Base-by-base conservation (phyloP, 495 filamentous ascomycete genomes). In the Penicillium argentinense region DNA sequence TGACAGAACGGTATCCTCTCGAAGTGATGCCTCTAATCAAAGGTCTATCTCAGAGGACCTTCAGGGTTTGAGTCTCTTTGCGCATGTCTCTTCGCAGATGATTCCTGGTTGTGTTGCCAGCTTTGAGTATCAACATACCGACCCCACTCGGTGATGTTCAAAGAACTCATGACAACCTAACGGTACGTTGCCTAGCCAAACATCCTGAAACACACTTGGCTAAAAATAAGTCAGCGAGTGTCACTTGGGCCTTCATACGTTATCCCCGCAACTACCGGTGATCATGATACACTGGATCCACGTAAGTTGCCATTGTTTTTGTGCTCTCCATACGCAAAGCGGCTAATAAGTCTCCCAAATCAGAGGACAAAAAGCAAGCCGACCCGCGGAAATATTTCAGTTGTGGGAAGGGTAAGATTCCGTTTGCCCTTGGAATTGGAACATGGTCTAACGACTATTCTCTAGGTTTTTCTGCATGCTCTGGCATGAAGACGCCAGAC, bases 381-480 rank as follows among this genome's bases (percentile, higher is more conserved):
- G 34, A 49, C 13, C 45, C 55, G 16, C 17, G 14, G 22, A 46
- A 21, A 18, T 64, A 56, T 40, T 63, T 61, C 41, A 49, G 30
- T n/a, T 42, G 42, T 51, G 22, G 60, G 61, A 21, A 54, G 47
- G 48, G 53, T 62, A 54, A 18, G 42, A 29, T 50, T n/a, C n/a
- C n/a, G n/a, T n/a, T n/a, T n/a, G n/a, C n/a, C n/a, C n/a, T n/a
- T n/a, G n/a, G n/a, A n/a, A n/a, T n/a, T n/a, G n/a, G n/a, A n/a
- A n/a, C n/a, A n/a, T n/a, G n/a, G n/a, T n/a, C n/a, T n/a, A n/a
- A n/a, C n/a, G n/a, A n/a, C n/a, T n/a, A n/a, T n/a, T n/a, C n/a
- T n/a, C n/a, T n/a, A n/a, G n/a, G 63, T 60, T 69, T 3, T 71
- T 71, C 24, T 33, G 56, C 1, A 54, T 67, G 34, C 49, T 64